Conservation (phyloP, 1,139 yeast genomes). For the Taphrina communis region DNA sequence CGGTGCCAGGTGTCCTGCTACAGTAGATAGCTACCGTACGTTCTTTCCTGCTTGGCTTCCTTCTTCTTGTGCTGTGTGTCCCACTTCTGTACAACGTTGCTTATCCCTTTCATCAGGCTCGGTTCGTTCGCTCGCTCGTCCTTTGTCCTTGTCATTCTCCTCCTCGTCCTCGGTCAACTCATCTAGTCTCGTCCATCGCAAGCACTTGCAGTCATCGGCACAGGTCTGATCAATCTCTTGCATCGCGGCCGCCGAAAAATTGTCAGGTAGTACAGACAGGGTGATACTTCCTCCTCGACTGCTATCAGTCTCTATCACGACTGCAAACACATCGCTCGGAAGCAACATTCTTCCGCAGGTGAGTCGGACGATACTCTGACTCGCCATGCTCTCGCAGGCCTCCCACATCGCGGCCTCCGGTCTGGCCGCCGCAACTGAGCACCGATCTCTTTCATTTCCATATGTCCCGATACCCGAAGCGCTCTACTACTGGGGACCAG, state of each 20-base stretch:
- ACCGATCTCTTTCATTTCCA: conserved; percentile 28
- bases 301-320: no score
- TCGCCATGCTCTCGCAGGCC: background rate
- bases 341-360: background rate
- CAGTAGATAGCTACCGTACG: no score
- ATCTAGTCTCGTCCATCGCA: no score
- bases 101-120: no score
- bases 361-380: background rate
- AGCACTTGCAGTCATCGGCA: no score
- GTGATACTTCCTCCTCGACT: no score
- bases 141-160: background rate
- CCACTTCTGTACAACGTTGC: background rate
- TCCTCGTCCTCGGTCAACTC: background rate
- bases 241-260: background rate
- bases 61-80: no score
- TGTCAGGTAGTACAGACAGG: background rate
- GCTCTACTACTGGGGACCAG: conserved; percentile 37
- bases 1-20: no score
- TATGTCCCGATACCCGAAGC: conserved; percentile 18
- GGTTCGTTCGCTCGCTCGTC: background rate
- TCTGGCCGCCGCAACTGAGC: conserved; percentile 12
- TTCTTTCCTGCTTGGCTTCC: no score
- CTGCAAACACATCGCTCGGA: background rate
- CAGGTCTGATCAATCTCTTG: no score
- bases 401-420: conserved; percentile 14